Conservation (phyloP, 352 stramenopile species). For the Phytophthora megakarya region DNA sequence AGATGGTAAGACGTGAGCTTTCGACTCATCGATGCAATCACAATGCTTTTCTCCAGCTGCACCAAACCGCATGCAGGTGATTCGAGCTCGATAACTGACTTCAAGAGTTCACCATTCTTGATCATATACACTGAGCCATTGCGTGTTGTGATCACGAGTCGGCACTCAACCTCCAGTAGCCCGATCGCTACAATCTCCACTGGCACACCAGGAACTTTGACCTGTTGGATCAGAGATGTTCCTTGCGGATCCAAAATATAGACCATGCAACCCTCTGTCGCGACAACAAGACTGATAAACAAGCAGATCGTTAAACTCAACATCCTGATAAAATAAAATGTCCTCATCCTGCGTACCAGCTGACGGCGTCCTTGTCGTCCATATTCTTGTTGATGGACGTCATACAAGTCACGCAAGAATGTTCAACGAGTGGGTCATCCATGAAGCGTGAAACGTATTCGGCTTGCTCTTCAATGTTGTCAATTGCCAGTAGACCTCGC, state of each 20-base stretch:
- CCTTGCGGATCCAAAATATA: conserved; percentile 80
- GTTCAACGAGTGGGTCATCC: conserved; percentile 75
- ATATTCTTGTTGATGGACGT: conserved; percentile 90
- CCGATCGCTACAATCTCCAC: conserved; percentile 79
- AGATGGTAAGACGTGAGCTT: conserved; percentile 89
- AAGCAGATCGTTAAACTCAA: not conserved
- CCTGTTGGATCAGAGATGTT: conserved; percentile 69
- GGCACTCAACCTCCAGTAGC: conserved; percentile 85
- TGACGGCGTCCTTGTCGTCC: conserved; percentile 80
- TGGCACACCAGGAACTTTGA: conserved; percentile 70
- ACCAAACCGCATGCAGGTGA: conserved; percentile 73
- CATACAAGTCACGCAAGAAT: conserved; percentile 86
- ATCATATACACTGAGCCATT: conserved; percentile 89
- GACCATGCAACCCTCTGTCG: conserved; percentile 83
- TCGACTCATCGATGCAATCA: conserved; percentile 88
- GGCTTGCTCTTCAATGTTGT: conserved; percentile 82
- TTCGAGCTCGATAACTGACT: conserved; percentile 89
- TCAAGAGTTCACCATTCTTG: conserved; percentile 90
- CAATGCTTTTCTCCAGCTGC: conserved; percentile 83
- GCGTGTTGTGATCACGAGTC: conserved; percentile 85
- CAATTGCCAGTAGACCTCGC: conserved; percentile 72
- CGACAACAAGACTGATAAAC: conserved; percentile 73
- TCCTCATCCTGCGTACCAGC: conserved; percentile 46
- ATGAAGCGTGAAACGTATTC: conserved; percentile 85
- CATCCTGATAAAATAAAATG: not conserved